Conservation (phyloP, 257 asterid species). For the Capsicum baccatum region DNA sequence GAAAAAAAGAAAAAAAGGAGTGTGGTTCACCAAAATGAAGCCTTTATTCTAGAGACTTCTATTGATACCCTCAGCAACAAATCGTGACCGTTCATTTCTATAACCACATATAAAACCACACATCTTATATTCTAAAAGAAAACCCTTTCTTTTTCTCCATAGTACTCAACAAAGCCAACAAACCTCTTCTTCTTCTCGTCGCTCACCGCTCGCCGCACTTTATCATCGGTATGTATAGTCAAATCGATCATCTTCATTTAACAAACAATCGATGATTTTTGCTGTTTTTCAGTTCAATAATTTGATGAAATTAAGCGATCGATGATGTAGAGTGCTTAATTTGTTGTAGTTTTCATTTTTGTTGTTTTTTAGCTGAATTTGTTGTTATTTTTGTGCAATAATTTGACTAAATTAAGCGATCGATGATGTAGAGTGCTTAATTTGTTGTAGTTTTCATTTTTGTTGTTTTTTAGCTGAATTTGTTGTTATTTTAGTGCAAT, state of each 20-base stretch:
- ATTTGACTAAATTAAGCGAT: too few species aligned
- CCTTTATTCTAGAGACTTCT: background rate
- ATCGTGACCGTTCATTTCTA: slow-evolving; percentile 27
- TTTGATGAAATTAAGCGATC: too few species aligned
- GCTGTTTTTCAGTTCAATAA: too few species aligned
- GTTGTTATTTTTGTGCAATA: too few species aligned
- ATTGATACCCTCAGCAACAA: background rate
- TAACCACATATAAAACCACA: slow-evolving; percentile 11
- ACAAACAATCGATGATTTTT: background rate
- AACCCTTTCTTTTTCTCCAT: slow-evolving; percentile 6
- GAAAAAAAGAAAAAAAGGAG: too few species aligned
- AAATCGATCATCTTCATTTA: background rate
- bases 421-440: too few species aligned
- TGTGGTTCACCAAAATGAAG: too few species aligned
- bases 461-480: background rate
- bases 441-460: too few species aligned
- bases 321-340: too few species aligned
- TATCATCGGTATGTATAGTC: slow-evolving; percentile 7
- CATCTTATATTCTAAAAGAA: background rate
- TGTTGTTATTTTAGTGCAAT: background rate
- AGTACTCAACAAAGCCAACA: slow-evolving; percentile 15
- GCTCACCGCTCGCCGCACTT: slow-evolving; percentile 17
- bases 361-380: too few species aligned
- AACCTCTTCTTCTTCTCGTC: slow-evolving; percentile 17
- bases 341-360: too few species aligned